Percentiles rank a stretch among this genome's conserved stretches.
Conservation (phyloP, 257 asterid species). For the Ocimum tenuiflorum region DNA sequence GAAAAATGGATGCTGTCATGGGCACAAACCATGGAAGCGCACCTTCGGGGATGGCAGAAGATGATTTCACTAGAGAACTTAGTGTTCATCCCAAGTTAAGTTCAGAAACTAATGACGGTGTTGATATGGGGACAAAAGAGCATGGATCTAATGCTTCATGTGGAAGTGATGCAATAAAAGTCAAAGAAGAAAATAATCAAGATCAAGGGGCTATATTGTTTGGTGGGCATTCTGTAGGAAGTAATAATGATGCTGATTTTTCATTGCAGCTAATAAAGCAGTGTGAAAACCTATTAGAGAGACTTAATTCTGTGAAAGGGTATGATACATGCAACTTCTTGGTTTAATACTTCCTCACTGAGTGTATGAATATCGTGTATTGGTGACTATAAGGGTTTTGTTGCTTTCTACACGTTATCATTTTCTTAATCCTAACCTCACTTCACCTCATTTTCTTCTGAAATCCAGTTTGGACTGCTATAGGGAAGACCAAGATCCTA, state of each 20-base stretch:
- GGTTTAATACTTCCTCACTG: not conserved
- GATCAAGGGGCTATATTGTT: conserved; percentile 24
- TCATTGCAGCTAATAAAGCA: conserved; percentile 42
- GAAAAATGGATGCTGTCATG: conserved; percentile 2
- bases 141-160: conserved; percentile 23
- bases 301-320: conserved; percentile 54
- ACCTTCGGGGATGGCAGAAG: conserved; percentile 22
- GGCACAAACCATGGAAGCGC: conserved; percentile 15
- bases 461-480: conserved; percentile 40
- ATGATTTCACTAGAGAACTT: conserved; percentile 17
- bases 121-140: conserved; percentile 17
- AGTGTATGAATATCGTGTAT: not conserved
- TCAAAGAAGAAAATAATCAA: conserved; percentile 27
- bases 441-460: conserved; percentile 15
- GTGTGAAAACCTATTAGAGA: conserved; percentile 52
- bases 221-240: conserved; percentile 27
- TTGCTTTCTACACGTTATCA: not conserved
- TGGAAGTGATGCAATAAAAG: conserved; percentile 27
- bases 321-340: conserved; percentile 19
- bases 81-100: conserved; percentile 20
- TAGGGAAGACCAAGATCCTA: conserved; percentile 31
- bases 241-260: conserved; percentile 30
- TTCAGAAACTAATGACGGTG: conserved; percentile 12
- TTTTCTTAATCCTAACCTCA: not conserved
- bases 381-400: not conserved